Evolutionary conservation across 768 basidiomycete genomes (phyloP), one percentile per base, ranked within the genome.

Genomic region (Lactifluus rugatus): DNA sequence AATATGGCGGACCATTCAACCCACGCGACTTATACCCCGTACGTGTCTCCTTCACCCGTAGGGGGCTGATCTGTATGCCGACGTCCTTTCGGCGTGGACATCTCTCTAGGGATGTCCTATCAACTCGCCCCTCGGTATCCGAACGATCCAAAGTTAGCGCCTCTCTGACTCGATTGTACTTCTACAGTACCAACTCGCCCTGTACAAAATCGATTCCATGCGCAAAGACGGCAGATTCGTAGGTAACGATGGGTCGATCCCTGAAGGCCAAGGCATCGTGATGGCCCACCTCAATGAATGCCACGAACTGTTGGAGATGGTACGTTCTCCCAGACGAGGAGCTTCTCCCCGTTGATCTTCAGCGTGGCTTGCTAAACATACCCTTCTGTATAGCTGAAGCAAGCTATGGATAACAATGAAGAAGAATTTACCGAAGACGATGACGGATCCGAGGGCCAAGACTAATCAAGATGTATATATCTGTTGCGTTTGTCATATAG

Each of bases 211-310:
- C 63, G 95, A 98, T 70, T 86, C 85, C 0, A 75, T 96, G 75
- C 80, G 94, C 46, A 86, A 85, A 70, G 96, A 99, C 60, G 96
- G 95, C 42, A 93, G 89, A 67, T 98, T 98, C 66, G 74, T 93
- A 25, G 89, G 91, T 23, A 76, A 81, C 17, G 94, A 96, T 65
- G 94, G 95, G 1, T 75, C 78, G 26, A 82, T 98, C 64, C 95
- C 95, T 1, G 95, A 98, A 70, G 95, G 95, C 2, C 95, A 98
- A 69, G 95, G 91, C 14, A 92, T 95, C 65, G 80, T 98, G 53
- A 93, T 93, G 78, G 94, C 95, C 3, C 93, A 97, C 70, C 74
- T 98, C 51, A 93, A 87, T 62, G 95, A 98, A 71, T 95, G 93
- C 58, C 95, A 98, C 67, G 95, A 97, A 70, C 74, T 97, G 55